Conservation (phyloP, 441 rosid species). For the Cnidoscolus chayamansa region DNA sequence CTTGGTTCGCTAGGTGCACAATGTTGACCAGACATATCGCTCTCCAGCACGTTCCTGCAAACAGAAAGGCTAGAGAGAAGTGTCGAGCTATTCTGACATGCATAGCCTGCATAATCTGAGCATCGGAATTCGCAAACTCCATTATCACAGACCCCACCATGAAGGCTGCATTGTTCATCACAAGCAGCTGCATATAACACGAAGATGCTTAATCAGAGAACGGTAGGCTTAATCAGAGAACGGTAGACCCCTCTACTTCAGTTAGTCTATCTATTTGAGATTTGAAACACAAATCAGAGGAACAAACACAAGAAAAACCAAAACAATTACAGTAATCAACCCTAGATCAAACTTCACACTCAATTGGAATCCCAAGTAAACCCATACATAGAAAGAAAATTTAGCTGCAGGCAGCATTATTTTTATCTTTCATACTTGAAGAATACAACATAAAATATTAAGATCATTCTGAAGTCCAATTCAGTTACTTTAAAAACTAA, state of each 20-base stretch:
- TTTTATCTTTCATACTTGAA: neutral
- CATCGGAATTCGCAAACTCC: slow-evolving; percentile 99
- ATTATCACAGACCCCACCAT: slow-evolving; percentile 97
- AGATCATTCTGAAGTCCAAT: neutral
- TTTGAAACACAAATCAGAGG: neutral
- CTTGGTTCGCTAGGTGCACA: slow-evolving; percentile 96
- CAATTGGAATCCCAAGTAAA: neutral
- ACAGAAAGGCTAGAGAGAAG: slow-evolving; percentile 77
- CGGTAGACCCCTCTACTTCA: too few species aligned
- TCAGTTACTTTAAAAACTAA: neutral
- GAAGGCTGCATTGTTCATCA: slow-evolving; percentile 96
- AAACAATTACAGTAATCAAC: neutral
- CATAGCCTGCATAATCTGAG: slow-evolving; percentile 97
- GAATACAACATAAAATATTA: neutral
- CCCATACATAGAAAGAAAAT: neutral
- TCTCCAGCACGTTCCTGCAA: slow-evolving; percentile 77
- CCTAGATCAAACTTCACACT: neutral
- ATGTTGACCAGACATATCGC: slow-evolving; percentile 70
- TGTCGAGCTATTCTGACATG: slow-evolving; percentile 89
- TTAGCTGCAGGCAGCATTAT: neutral
- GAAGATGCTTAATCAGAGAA: slow-evolving; percentile 17
- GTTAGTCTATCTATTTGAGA: too few species aligned
- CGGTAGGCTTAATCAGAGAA: neutral
- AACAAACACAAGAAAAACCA: neutral
- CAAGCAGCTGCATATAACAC: slow-evolving; percentile 66